Percentiles rank a stretch among this genome's conserved stretches.
Evolutionary conservation across 1,139 yeast genomes (phyloP).

Genomic region (Candida sanyaensis): DNA sequence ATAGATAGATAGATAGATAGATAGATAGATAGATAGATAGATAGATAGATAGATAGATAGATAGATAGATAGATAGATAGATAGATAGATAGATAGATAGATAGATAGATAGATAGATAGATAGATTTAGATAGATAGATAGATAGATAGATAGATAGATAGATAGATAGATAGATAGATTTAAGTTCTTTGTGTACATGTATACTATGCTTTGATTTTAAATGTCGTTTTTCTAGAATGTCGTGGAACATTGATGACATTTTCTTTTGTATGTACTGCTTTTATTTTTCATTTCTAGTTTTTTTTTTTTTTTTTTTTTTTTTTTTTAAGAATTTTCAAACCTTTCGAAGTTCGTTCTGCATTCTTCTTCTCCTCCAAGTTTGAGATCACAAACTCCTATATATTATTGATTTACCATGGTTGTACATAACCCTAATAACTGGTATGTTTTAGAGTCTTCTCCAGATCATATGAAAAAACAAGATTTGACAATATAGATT

Average conservation of each 20-base stretch:
- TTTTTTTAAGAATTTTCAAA: conserved; percentile 1
- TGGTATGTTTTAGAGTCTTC: conserved; percentile 47
- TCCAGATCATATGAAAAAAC: background rate
- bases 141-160: too few species aligned
- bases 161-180: background rate
- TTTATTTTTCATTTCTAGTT: background rate
- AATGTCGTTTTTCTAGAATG: conserved; percentile 8
- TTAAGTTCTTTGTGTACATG: too few species aligned
- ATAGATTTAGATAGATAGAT: too few species aligned
- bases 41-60: too few species aligned
- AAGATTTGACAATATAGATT: background rate
- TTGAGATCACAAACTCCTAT: background rate
- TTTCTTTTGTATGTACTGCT: too few species aligned
- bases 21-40: too few species aligned
- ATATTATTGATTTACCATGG: conserved; percentile 43
- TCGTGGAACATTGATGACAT: conserved; percentile 2
- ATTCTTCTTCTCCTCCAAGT: background rate
- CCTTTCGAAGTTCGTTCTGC: background rate
- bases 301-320: too few species aligned
- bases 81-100: too few species aligned
- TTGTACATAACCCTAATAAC: conserved; percentile 81
- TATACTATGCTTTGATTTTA: background rate
- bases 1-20: too few species aligned
- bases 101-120: too few species aligned
- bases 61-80: too few species aligned